Base-by-base conservation (phyloP, 1,284 basidiomycete species). In the Boletus albobrunnescens region DNA sequence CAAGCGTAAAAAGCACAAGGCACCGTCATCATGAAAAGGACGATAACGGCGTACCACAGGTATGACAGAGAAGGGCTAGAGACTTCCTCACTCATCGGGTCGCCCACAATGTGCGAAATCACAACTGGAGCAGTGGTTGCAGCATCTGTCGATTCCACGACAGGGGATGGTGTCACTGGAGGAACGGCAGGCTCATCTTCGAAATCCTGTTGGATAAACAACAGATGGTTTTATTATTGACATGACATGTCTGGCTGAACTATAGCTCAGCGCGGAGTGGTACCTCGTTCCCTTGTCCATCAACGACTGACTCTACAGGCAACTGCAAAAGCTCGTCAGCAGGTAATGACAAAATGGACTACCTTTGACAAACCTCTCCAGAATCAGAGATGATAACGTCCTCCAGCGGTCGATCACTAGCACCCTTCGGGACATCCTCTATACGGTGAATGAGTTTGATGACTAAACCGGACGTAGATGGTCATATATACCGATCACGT, bases 221-320 rank as follows among this genome's bases (percentile, higher is more conserved):
- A 67, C 61, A 59, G 44, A 61, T 55, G 63, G 46, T 52, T 56
- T 59, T 75, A 80, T 79, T 78, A 81, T 81, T 79, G 67, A 72
- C 68, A 75, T 67, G 64, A 67, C 50, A 54, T 55, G 56, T 58
- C 60, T 62, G 69, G 73, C 74, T 65, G 67, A 69, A 62, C 51
- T 81, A 95, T 64, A 95, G 91, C 82, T 96, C 93, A 80, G 80
- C 84, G 63, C 82, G 91, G 63, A 90, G 71, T 74, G 91, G 92
- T 82, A 94, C 89, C 89, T 94, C 75, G 56, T 89, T 85, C 64
- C 84, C 88, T 46, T 84, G 74, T 50, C 73, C 75, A 58, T 88
- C 86, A 32, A 70, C 67, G 49, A 71, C 75, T 26, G 69, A 46
- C 46, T 88, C 84, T 33, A 91, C 66, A 32, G 73, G 71, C 43